Evolutionary conservation across 2,329 filamentous ascomycete genomes (phyloP).

Genomic region (Curvularia eragrostidis): DNA sequence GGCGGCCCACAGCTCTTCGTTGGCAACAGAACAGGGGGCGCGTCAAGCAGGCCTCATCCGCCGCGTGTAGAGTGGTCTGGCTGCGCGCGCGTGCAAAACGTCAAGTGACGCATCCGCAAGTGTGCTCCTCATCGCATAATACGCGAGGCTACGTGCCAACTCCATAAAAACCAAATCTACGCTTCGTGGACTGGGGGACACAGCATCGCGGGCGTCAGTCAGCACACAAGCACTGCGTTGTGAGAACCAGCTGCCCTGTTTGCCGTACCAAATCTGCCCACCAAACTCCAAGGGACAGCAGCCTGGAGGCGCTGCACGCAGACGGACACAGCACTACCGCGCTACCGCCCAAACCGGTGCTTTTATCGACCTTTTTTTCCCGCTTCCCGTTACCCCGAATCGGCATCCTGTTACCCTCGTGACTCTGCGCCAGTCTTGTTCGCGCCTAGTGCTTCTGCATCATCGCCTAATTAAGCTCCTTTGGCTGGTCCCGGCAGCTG

Average conservation of each 20-base stretch:
- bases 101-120: conserved; percentile 47
- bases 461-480: conserved; percentile 36
- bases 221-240: conserved; percentile 35
- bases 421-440: conserved; percentile 40
- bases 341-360: conserved; percentile 40
- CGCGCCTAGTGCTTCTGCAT: conserved; percentile 44
- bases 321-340: conserved; percentile 25
- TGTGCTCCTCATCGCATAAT: conserved; percentile 43
- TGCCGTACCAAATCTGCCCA: conserved; percentile 18
- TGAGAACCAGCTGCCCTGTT: conserved; percentile 19
- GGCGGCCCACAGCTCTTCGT: conserved; percentile 18
- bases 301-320: conserved; percentile 19
- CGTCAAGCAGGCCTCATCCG: conserved; percentile 30
- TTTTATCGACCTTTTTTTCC: conserved; percentile 43
- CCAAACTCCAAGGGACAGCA: conserved; percentile 21
- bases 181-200: conserved; percentile 37
- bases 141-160: conserved; percentile 42
- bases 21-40: conserved; percentile 22
- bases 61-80: conserved; percentile 40
- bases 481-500: conserved; percentile 31
- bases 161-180: conserved; percentile 40
- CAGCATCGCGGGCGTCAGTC: conserved; percentile 34
- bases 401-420: conserved; percentile 38
- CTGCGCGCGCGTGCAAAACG: conserved; percentile 38
- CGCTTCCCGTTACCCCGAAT: conserved; percentile 29